Evolutionary conservation across 2,329 filamentous ascomycete species (phyloP).

Genomic region (Colletotrichum spaethianum): DNA sequence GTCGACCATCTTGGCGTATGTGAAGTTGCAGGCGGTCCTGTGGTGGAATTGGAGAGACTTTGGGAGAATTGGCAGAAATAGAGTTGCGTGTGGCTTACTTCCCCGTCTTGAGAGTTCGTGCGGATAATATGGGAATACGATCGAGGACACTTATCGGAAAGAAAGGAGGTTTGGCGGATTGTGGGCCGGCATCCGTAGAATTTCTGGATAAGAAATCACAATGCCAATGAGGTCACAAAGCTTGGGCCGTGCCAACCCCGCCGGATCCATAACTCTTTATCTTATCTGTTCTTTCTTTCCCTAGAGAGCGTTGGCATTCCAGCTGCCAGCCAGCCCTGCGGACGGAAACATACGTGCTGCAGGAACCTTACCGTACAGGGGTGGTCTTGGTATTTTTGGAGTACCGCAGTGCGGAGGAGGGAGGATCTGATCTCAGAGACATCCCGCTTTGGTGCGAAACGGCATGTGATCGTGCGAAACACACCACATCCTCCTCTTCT

Average conservation of each 20-base stretch:
- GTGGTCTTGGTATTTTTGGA: constrained; percentile 5
- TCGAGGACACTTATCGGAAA: constrained; percentile 6
- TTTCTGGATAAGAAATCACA: constrained; percentile 34
- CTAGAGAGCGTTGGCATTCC: constrained; percentile 1
- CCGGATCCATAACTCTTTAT: constrained; percentile 31
- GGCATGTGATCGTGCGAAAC: constrained; percentile 39
- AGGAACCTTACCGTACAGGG: constrained; percentile 38
- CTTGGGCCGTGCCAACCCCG: constrained; percentile 34
- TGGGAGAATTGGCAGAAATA: background rate
- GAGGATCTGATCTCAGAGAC: constrained; percentile 29
- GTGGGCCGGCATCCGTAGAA: constrained; percentile 28
- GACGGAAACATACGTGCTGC: constrained; percentile 37
- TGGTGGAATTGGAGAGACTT: background rate
- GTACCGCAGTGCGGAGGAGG: constrained; percentile 16
- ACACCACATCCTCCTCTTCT: background rate
- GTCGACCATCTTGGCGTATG: constrained; percentile 22
- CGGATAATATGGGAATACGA: background rate
- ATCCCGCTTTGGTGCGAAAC: constrained; percentile 18
- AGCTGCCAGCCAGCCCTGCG: constrained; percentile 35
- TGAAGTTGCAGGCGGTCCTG: background rate
- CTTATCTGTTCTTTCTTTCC: constrained; percentile 9
- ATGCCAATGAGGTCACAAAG: constrained; percentile 25
- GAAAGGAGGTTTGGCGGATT: constrained; percentile 14
- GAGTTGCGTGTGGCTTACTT: too few relatives aligned
- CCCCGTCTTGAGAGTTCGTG: background rate